Evolutionary conservation across 257 asterid species (phyloP), one percentile per base, ranked within the genome.

Genomic region (Handroanthus guayacan): DNA sequence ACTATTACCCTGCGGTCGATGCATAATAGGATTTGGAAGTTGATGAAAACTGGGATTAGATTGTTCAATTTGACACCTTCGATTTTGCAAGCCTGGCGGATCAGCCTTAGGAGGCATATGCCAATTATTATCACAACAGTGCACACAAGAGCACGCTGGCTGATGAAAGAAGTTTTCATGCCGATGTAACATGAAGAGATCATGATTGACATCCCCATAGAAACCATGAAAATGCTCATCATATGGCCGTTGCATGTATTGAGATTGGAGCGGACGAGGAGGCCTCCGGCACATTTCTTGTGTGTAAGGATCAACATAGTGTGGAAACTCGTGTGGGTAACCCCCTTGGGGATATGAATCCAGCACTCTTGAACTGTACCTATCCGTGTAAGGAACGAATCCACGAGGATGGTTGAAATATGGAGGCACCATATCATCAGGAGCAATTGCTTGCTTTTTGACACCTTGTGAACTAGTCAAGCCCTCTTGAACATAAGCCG

Each of bases 111-210:
- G 84, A 77, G 90, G 88, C 74, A 76, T 14, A 12, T 85, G 88
- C 90, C 88, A 80, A 45, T 84, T 89, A 72, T 80, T 88, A 77
- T 86, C 87, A 68, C 64, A 74, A 82, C 95, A 90, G 65, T 92
- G 93, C 78, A 75, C 83, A 61, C 96, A 94, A 66, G 97, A 87
- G 88, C 97, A 95, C n/a, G 96, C 80, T 4, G 95, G 87, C 78
- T 89, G 98, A 78, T 88, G 96, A 67, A 83, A 86, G 76, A 86
- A 82, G 79, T 87, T 84, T 76, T 90, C 97, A 47, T 85, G 98
- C 18, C 89, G 85, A 62, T 88, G 89, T 60, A 92, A 81, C 78
- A 85, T 79, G 79, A 84, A 84, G 62, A 63, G 85, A 18, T 89
- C 93, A 11, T 77, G 88, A 68, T 81, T 85, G 63, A 76, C 82